Base-by-base conservation (phyloP, 2,329 filamentous ascomycete species). In the Xylaria sp. region DNA sequence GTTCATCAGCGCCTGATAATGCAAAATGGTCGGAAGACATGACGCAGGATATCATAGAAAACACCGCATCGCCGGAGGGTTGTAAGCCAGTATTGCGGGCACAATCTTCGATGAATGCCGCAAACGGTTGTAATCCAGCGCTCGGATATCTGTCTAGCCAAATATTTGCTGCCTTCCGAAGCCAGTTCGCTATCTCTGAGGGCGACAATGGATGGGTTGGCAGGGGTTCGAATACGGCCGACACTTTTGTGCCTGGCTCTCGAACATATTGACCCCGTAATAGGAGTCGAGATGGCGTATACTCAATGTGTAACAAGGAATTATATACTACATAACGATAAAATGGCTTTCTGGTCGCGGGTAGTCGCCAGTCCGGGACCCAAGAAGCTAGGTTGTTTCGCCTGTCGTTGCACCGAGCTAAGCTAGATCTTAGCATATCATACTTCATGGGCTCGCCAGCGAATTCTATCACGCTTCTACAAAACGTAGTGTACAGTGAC, bases 321-420 rank as follows among this genome's bases (percentile, higher is more conserved):
- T 59, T 59, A 27, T 48, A 48, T 14, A 34, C 57, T 50, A n/a
- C 42, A 19, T 50, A 59, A 12, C 17, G 42, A 27, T 50, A 59
- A 42, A 59, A 59, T 21, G 57, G 57, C 27, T 34, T 59, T 50
- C 57, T 32, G 21, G 17, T 24, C 0, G 57, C 57, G 34, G 57
- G 30, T 6, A 50, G 11, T 34, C 57, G 57, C 57, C 57, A 59
- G 27, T 59, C 57, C 42, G 57, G 42, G 30, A 50, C 57, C 39
- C 57, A 59, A 27, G 57, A 59, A n/a, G 57, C 42, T 24, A 59
- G 17, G 42, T 9, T 50, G 17, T 21, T 36, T 24, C 24, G 57
- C 9, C 57, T 12, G 11, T 59, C 27, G 17, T 27, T 3, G 27
- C 57, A 59, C 14, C 42, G 57, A 50, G 42, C 45, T 59, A 59